A percentile compares a stretch with the other conserved stretches of the same genome.
phyloP scores from a whole-genome alignment of 345 rosid genomes.

The Alliaria petiolata region DNA sequence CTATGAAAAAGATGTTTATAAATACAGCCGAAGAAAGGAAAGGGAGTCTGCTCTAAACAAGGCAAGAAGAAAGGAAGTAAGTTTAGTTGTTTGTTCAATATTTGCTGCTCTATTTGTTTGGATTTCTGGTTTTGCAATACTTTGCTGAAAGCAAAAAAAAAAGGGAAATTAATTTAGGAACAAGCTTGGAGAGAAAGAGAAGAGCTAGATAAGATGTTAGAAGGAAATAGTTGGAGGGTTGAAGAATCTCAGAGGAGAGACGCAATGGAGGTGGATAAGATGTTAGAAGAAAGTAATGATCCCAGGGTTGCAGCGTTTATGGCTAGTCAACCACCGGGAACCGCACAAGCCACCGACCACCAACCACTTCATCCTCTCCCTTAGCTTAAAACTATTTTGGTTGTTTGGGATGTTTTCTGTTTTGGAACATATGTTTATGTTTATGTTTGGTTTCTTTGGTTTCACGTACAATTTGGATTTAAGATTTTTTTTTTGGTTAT shows the following conservation, averaged over 20 bases:
- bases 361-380: no score
- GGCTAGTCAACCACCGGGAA: no score
- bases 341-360: no score
- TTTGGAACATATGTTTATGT: no score
- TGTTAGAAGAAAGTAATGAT: no score
- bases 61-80: slow-evolving; percentile 69
- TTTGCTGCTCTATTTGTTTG: neutral
- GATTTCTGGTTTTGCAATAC: neutral
- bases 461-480: no score
- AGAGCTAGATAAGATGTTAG: slow-evolving; percentile 83
- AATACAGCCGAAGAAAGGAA: slow-evolving; percentile 56
- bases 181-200: slow-evolving; percentile 81
- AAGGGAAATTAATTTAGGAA: slow-evolving; percentile 40
- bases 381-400: no score
- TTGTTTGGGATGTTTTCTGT: no score
- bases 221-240: slow-evolving; percentile 78
- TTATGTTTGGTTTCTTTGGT: no score
- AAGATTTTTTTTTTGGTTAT: no score
- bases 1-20: slow-evolving; percentile 57
- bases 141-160: neutral
- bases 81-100: slow-evolving; percentile 5
- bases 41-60: slow-evolving; percentile 65
- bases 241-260: slow-evolving; percentile 83
- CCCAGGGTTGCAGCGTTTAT: no score
- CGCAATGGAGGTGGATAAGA: slow-evolving; percentile 78